Base-by-base conservation (phyloP, 2,329 filamentous ascomycete species). In the Aureobasidium melanogenum region DNA sequence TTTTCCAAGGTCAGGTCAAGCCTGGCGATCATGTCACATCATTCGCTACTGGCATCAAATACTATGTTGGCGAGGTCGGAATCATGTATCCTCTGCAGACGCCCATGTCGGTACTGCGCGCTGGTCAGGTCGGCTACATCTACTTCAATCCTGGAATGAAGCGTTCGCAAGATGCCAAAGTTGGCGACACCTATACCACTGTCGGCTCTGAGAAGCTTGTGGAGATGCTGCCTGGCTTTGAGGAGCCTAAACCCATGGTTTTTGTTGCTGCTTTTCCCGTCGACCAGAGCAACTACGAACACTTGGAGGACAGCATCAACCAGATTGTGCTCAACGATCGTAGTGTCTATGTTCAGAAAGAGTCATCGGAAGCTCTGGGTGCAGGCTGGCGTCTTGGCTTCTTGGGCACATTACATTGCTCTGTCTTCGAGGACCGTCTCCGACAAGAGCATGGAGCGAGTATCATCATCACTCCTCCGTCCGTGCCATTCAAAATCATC, bases 111-210 rank as follows among this genome's bases (percentile, higher is more conserved):
- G 79, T 85, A 8, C 79, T 99, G 57, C 86, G 91, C 4, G 93
- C 94, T 0, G 94, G 94, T 0, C 94, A 99, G 75, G 91, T 99
- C 2, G 94, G 94, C 55, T 99, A 99, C 71, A 86, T 99, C 44
- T 91, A 88, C 76, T 97, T 99, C 80, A 99, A 97, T 70, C 94
- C 94, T 0, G 94, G 93, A 60, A 99, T 99, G 94, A 97, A 97
- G 79, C 86, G 84, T 67, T 96, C 92, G 62, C 88, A 96, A 72
- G 94, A 99, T 71, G 93, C 94, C 54, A 95, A 97, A 74, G 87
- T 97, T 30, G 94, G 94, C 55, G 94, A 99, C 70, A 99, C 94
- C 0, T 96, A 91, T 69, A 97, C 94, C 0, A 88, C 84, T 1
- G 82, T 91, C 3, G 91, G 90, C 2, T 85, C 79, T 24, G 89